A percentile compares a stretch with the other conserved stretches of the same genome.
These are phyloP conservation scores for Myrica gale DNA, from an alignment of 306 rosid genomes.

Conservation along the genomic window DNA sequence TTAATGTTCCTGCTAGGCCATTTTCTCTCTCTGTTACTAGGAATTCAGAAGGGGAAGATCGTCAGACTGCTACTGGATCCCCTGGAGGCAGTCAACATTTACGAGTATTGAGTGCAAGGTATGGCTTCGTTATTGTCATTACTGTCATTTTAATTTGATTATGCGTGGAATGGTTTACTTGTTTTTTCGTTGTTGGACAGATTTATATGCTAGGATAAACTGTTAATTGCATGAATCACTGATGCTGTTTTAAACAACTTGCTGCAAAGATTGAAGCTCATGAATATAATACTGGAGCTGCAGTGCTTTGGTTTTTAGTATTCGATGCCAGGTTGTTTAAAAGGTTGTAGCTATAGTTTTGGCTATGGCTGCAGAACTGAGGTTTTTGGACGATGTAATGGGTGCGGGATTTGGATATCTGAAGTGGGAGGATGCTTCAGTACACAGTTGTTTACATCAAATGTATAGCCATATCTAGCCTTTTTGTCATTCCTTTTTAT, in stretches of 20 bases:
- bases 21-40: conserved; percentile 65
- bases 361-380: conserved; percentile 8
- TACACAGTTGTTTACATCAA: neutral
- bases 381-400: neutral
- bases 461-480: too few relatives aligned
- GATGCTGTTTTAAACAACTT: conserved; percentile 16
- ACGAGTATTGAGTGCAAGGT: conserved; percentile 62
- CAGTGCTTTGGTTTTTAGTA: neutral
- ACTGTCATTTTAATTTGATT: conserved; percentile 17
- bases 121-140: conserved; percentile 33
- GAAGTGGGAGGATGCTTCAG: neutral
- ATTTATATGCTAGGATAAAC: neutral
- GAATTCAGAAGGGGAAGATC: conserved; percentile 66
- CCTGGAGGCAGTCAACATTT: conserved; percentile 55
- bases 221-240: conserved; percentile 3
- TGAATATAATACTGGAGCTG: neutral
- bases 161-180: neutral
- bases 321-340: neutral
- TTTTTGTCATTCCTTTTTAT: neutral
- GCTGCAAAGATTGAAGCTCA: neutral
- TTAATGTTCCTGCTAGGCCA: conserved; percentile 62
- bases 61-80: conserved; percentile 43
- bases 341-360: conserved; percentile 13
- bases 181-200: neutral
- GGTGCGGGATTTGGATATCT: neutral